Conservation (phyloP, 1,284 basidiomycete genomes). For the Rhodotorula sp. region DNA sequence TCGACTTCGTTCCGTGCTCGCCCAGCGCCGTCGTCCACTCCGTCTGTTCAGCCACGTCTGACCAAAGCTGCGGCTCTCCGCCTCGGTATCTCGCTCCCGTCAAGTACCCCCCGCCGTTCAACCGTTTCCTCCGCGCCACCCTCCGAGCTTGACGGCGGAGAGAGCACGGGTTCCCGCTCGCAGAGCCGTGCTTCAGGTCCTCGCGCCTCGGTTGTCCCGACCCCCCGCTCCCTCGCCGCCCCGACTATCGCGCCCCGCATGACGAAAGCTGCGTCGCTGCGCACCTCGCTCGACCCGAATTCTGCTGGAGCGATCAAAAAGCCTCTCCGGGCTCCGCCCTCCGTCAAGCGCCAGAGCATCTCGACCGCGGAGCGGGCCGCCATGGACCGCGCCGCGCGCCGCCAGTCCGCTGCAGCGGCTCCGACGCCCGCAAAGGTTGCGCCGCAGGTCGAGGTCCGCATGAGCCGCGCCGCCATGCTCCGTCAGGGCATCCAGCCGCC, state of each 20-base stretch:
- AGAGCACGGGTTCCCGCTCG: background rate
- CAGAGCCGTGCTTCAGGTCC: too few species aligned
- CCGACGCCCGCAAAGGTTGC: background rate
- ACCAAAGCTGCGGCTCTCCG: constrained; percentile 75
- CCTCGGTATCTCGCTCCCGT: constrained; percentile 47
- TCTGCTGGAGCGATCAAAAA: background rate
- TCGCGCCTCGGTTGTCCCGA: constrained; percentile 15
- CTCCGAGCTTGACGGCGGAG: background rate
- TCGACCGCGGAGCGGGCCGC: constrained; percentile 29
- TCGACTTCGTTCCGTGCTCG: constrained; percentile 65
- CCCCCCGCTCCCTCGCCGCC: constrained; percentile 47
- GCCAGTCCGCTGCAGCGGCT: background rate
- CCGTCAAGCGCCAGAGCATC: constrained; percentile 18
- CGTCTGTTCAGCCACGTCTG: constrained; percentile 73
- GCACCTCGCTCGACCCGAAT: background rate
- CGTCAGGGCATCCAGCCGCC: constrained; percentile 15
- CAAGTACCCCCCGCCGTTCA: constrained; percentile 7
- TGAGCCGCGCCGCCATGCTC: constrained; percentile 27
- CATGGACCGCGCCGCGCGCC: constrained; percentile 22
- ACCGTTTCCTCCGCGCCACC: background rate
- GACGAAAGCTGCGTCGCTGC: constrained; percentile 42
- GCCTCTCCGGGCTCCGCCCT: background rate
- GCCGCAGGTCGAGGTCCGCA: constrained; percentile 18
- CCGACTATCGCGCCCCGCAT: constrained; percentile 70
- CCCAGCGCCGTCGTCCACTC: constrained; percentile 65